Percentiles rank a stretch among this genome's conserved stretches.
phyloP scores from a whole-genome alignment of 768 basidiomycete species.

The Phlegmacium glaucopus region DNA sequence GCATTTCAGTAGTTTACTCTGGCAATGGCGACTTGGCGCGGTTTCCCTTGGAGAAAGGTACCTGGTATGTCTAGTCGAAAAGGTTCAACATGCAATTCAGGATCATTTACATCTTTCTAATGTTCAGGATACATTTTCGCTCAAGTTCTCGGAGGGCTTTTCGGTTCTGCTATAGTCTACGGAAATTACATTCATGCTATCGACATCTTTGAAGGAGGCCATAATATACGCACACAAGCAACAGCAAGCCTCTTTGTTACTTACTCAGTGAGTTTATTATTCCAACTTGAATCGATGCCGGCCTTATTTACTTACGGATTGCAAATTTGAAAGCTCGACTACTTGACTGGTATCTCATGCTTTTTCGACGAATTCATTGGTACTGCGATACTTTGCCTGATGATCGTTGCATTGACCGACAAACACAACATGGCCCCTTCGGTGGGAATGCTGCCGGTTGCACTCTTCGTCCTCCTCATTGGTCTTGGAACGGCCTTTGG shows the following conservation, averaged over 20 bases:
- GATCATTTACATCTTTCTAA: background rate
- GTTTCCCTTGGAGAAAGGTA: conserved; percentile 80
- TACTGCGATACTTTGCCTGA: conserved; percentile 50
- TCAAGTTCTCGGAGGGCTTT: conserved; percentile 59
- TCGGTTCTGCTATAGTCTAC: conserved; percentile 59
- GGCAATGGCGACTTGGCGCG: conserved; percentile 62
- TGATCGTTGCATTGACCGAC: conserved; percentile 55
- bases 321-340: conserved; percentile 26
- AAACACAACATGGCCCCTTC: conserved; percentile 40
- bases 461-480: conserved; percentile 52
- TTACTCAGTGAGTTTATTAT: conserved; percentile 45
- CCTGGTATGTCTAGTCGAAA: conserved; percentile 37
- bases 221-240: conserved; percentile 45
- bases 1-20: conserved; percentile 54
- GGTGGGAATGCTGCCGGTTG: conserved; percentile 49
- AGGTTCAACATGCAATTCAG: too few species aligned
- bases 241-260: conserved; percentile 61
- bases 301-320: background rate
- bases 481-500: conserved; percentile 57
- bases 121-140: conserved; percentile 32
- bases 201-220: conserved; percentile 57
- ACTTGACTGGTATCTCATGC: conserved; percentile 32
- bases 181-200: conserved; percentile 69
- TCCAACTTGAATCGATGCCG: background rate
- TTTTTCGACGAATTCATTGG: conserved; percentile 54